Percentiles rank a stretch among this genome's conserved stretches.
These are phyloP conservation scores for Capsicum rhomboideum DNA, from an alignment of 257 asterid species.

Conservation along the genomic window DNA sequence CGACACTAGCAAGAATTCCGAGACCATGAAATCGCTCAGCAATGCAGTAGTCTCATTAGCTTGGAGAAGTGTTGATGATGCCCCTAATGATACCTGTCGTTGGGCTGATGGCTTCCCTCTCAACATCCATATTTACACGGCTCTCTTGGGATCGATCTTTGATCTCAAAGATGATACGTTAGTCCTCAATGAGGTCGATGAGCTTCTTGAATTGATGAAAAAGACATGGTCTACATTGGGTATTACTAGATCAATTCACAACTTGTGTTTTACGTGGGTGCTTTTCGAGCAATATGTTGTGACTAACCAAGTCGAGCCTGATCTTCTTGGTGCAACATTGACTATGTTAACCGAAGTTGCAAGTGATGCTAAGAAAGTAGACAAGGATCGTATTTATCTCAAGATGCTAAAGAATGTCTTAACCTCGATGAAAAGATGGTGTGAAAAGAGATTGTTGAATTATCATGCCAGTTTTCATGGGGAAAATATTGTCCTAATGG, in stretches of 20 bases:
- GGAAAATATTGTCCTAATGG: conserved; percentile 45
- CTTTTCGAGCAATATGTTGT: conserved; percentile 52
- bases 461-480: conserved; percentile 43
- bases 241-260: conserved; percentile 43
- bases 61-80: conserved; percentile 38
- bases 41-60: conserved; percentile 44
- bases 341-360: conserved; percentile 55
- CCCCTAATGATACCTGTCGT: conserved; percentile 43
- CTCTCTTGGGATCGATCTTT: conserved; percentile 34
- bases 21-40: conserved; percentile 39
- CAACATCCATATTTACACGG: conserved; percentile 44
- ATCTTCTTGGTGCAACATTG: conserved; percentile 47
- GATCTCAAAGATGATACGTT: conserved; percentile 49
- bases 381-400: conserved; percentile 34
- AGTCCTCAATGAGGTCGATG: conserved; percentile 58
- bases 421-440: conserved; percentile 43
- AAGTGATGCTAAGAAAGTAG: conserved; percentile 48
- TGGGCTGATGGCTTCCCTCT: conserved; percentile 77
- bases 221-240: conserved; percentile 63
- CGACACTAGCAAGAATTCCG: conserved; percentile 55
- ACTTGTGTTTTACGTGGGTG: conserved; percentile 56
- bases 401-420: conserved; percentile 34
- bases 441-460: conserved; percentile 48
- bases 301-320: conserved; percentile 53
- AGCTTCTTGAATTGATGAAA: conserved; percentile 57